Base-by-base conservation (phyloP, 192 early-diverging fungal genomes). In the Backusella westeae region DNA sequence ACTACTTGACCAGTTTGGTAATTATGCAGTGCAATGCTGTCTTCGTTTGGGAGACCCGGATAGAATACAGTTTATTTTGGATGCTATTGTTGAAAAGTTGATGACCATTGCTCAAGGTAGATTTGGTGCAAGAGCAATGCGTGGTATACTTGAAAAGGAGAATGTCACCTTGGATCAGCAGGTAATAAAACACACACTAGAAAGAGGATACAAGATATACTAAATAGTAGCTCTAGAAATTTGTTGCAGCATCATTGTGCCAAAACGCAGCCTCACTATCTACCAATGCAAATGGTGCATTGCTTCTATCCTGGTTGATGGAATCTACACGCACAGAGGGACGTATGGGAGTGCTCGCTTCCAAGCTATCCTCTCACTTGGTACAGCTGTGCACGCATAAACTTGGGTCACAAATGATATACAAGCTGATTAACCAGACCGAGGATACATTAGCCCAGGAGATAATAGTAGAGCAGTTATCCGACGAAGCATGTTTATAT, bases 11-110 rank as follows among this genome's bases (percentile, higher is more conserved):
- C 97, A 98, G 80, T 96, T 97, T 82, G 97, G 97, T 82, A 99
- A 99, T 88, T 99, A 99, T 84, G 96, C 97, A 17, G 94, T 99
- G 6, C 97, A 99, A 83, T 94, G 95, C 78, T 98, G 96, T 75
- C 85, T 99, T 32, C 88, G 91, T 29, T 87, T 98, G 34, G 94
- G 94, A 36, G 74, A 84, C 34, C 72, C 87, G 17, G 88, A 91
- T 23, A 97, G 96, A 77, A 46, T 29, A 8, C 94, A 96, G 84
- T 99, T 98, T 73, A 92, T 98, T 17, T 97, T 95, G 82, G 96
- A 98, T 76, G 93, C 97, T 29, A 95, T 97, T 84, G 87, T 89
- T 44, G 91, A 92, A 34, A 94, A 93, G 74, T 94, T 93, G 75
- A 79, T 86, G 75, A 94, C 96, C 56, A 90, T 99, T 80, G 94